Conservation (phyloP, 2,329 filamentous ascomycete species). For the Botryotinia calthae region DNA sequence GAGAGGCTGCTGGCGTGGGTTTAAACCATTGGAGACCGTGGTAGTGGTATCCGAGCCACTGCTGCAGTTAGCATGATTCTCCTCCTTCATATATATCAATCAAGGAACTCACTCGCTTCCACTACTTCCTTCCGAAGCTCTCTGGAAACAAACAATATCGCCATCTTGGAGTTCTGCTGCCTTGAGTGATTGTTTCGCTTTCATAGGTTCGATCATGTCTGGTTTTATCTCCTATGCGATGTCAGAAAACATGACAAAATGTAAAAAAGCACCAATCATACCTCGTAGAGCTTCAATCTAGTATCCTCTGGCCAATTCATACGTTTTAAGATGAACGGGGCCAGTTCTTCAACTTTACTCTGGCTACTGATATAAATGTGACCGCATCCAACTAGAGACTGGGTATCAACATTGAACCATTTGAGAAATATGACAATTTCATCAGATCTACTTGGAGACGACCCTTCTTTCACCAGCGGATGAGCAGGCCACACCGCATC, state of each 20-base stretch:
- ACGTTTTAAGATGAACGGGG: constrained; percentile 70
- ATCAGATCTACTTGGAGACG: constrained; percentile 55
- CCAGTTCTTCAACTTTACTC: constrained; percentile 83
- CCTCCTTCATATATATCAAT: not conserved
- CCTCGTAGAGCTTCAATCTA: constrained; percentile 73
- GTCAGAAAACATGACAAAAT: constrained; percentile 27
- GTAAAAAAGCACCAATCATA: constrained; percentile 37
- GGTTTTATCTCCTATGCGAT: constrained; percentile 79
- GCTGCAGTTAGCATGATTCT: not conserved
- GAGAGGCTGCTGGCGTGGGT: constrained; percentile 6
- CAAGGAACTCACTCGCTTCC: constrained; percentile 38
- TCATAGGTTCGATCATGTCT: constrained; percentile 93
- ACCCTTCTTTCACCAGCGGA: constrained; percentile 55
- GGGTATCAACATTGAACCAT: constrained; percentile 77
- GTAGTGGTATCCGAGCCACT: not conserved
- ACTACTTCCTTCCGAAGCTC: constrained; percentile 55
- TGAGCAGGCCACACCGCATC: constrained; percentile 69
- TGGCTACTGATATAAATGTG: constrained; percentile 85
- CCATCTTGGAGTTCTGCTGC: constrained; percentile 95
- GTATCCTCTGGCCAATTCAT: constrained; percentile 85
- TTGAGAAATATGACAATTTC: constrained; percentile 86
- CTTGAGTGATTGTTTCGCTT: constrained; percentile 83
- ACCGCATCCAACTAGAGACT: constrained; percentile 72
- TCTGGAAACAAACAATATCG: constrained; percentile 94
- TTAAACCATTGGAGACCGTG: not conserved